These are phyloP conservation scores for Neoboletus magnificus DNA, from an alignment of 768 basidiomycete genomes.

Conservation along the genomic window DNA sequence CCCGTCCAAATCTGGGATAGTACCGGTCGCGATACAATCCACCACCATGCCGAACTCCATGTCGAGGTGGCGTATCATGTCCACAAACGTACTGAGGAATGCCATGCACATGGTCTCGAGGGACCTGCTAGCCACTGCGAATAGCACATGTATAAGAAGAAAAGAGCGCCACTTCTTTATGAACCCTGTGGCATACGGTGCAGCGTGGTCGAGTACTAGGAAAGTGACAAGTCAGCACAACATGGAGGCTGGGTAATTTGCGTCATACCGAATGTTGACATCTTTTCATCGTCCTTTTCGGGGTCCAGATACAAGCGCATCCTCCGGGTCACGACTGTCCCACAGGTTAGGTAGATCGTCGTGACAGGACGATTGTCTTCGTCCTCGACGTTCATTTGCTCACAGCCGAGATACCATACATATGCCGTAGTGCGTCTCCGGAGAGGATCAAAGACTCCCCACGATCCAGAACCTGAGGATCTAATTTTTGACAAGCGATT, in stretches of 20 bases:
- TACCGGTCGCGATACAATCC: conserved; percentile 10
- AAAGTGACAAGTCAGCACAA: not conserved
- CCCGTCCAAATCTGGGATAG: conserved; percentile 8
- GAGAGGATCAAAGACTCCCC: not conserved
- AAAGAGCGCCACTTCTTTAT: conserved; percentile 11
- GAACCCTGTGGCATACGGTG: conserved; percentile 3
- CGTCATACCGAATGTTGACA: conserved; percentile 9
- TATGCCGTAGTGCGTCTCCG: conserved; percentile 4
- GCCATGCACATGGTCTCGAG: conserved; percentile 1
- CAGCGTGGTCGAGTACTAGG: conserved; percentile 3
- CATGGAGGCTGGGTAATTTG: not conserved
- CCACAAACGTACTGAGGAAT: conserved; percentile 12
- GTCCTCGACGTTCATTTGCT: not conserved
- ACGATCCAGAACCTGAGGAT: not conserved
- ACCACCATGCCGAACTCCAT: conserved; percentile 8
- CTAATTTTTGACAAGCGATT: not conserved
- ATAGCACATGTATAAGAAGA: conserved; percentile 11
- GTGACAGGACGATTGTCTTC: not conserved
- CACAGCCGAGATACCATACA: not conserved
- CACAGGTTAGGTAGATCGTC: not conserved
- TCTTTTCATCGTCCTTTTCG: conserved; percentile 5
- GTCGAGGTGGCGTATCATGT: conserved; percentile 10
- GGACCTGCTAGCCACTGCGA: conserved; percentile 1
- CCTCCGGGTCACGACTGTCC: not conserved
- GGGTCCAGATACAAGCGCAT: not conserved